Evolutionary conservation across 2,329 filamentous ascomycete genomes (phyloP), one percentile per base, ranked within the genome.

Genomic region (Stagonosporopsis cucurbitacearum): DNA sequence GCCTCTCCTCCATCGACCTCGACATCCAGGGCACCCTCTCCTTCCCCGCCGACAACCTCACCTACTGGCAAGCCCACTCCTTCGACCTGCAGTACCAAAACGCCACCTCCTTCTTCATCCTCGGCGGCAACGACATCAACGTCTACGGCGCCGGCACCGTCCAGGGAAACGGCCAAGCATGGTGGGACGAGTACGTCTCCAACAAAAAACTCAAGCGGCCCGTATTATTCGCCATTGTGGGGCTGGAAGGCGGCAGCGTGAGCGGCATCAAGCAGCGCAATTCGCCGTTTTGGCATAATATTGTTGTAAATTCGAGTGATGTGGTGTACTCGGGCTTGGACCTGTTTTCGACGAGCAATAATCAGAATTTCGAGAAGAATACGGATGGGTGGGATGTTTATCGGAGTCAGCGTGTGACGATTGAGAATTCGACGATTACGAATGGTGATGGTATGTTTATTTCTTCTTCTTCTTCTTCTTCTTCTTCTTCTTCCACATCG

Each of bases 51-150:
- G 45, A 49, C 32, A 50, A 57, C 20, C 46, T 45, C 15, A 45
- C 46, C 5, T 58, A 56, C 48, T 60, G 55, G 58, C 54, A 57
- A 37, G 44, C 53, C 32, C 53, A 60, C 13, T 42, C 47, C 8
- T 60, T 58, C 48, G 55, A 60, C 28, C 42, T 55, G 12, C 41
- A 55, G 11, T 89, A 83, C 72, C 86, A 88, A 63, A 87, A 87
- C 57, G 80, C 81, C 2, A 85, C 83, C 0, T 82, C 82, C 2
- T 87, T 88, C 76, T 88, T 85, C 78, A 80, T 84, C 64, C 79
- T 86, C 40, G 85, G 86, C 39, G 86, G 86, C 25, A 77, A 80
- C 26, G 84, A 82, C 72, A 82, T 89, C 7, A 84, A 87, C 57
- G 80, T 89, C 39, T 88, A 86, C 54, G 87, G 86, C 0, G 82